Evolutionary conservation across 345 rosid species (phyloP).

Genomic region (Gossypium raimondii): DNA sequence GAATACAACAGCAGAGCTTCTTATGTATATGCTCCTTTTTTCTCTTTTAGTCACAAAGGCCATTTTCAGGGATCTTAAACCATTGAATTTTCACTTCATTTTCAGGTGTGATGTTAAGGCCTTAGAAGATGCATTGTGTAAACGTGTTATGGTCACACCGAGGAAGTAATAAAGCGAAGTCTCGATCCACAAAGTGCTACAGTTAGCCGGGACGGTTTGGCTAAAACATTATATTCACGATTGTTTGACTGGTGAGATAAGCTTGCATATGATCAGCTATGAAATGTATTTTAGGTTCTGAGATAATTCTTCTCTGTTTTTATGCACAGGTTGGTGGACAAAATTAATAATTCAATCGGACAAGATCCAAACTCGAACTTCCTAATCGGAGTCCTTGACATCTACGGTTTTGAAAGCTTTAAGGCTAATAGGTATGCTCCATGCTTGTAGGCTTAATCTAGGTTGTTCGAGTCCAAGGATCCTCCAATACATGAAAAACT

Average conservation of each 20-base stretch:
- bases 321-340: slow-evolving; percentile 71
- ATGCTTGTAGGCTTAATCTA: neutral
- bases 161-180: slow-evolving; percentile 86
- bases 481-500: neutral
- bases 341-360: slow-evolving; percentile 80
- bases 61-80: neutral
- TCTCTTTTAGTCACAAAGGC: neutral
- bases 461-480: neutral
- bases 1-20: slow-evolving; percentile 72
- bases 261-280: neutral
- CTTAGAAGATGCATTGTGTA: slow-evolving; percentile 88
- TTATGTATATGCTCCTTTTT: slow-evolving; percentile 47
- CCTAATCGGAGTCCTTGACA: slow-evolving; percentile 88
- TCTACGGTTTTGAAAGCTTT: slow-evolving; percentile 95
- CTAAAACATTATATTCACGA: slow-evolving; percentile 85
- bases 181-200: slow-evolving; percentile 85
- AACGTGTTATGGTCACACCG: slow-evolving; percentile 95
- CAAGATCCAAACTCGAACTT: slow-evolving; percentile 80
- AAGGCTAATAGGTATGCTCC: slow-evolving; percentile 60
- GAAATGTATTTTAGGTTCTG: neutral
- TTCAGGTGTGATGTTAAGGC: slow-evolving; percentile 69
- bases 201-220: slow-evolving; percentile 78
- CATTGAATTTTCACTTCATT: neutral
- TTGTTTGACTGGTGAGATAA: slow-evolving; percentile 78
- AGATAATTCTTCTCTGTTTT: slow-evolving; percentile 14